A percentile compares a stretch with the other conserved stretches of the same genome.
phyloP scores from a whole-genome alignment of 352 stramenopile species.

The Plasmopara muralis region DNA sequence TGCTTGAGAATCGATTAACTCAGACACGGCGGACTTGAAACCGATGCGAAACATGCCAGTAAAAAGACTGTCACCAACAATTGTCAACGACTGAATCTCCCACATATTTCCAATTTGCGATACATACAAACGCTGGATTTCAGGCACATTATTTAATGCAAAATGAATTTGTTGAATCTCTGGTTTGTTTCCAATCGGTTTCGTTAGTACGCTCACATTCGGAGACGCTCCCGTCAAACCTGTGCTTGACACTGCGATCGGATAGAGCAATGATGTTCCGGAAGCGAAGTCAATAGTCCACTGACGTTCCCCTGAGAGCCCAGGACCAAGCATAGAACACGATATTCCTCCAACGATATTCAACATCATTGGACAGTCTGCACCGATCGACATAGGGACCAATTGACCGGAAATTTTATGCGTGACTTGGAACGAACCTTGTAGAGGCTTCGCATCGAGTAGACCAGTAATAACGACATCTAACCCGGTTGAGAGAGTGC shows the following conservation, averaged over 20 bases:
- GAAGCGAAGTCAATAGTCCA: constrained; percentile 23
- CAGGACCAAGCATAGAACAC: constrained; percentile 19
- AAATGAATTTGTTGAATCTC: constrained; percentile 25
- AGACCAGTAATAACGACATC: constrained; percentile 6
- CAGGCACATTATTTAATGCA: constrained; percentile 13
- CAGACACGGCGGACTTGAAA: neutral
- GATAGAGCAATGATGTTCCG: neutral
- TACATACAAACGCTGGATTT: constrained; percentile 22
- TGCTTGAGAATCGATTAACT: neutral
- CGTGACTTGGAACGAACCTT: constrained; percentile 24
- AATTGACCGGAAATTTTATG: constrained; percentile 14
- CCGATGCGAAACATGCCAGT: constrained; percentile 7
- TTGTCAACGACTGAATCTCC: constrained; percentile 23
- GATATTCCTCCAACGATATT: constrained; percentile 11
- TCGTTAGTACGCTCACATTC: neutral
- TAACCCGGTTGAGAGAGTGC: constrained; percentile 25
- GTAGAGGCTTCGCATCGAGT: constrained; percentile 14
- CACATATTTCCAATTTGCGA: constrained; percentile 18
- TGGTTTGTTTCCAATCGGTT: neutral
- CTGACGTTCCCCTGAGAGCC: constrained; percentile 25
- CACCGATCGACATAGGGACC: neutral
- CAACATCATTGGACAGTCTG: constrained; percentile 6
- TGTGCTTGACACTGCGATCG: neutral
- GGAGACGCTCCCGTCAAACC: neutral
- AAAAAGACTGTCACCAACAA: constrained; percentile 3